Evolutionary conservation across 2,329 filamentous ascomycete species (phyloP).

Genomic region (Pestalotiopsis fici): DNA sequence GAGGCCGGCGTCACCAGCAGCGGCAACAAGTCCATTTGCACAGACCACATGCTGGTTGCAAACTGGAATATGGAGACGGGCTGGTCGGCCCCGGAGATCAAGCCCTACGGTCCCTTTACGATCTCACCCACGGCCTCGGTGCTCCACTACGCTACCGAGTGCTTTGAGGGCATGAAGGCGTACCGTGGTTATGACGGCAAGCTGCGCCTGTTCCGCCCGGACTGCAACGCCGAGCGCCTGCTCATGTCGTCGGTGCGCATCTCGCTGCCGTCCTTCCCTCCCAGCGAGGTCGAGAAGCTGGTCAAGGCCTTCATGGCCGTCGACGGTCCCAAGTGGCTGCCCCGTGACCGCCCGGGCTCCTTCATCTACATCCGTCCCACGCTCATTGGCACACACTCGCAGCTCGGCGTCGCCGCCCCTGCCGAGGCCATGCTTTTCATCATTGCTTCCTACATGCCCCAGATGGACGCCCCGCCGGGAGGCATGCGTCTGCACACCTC

Average conservation of each 20-base stretch:
- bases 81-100: conserved; percentile 66
- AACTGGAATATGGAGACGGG: conserved; percentile 61
- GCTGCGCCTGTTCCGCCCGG: conserved; percentile 67
- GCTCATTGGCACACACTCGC: conserved; percentile 79
- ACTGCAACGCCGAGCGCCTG: conserved; percentile 61
- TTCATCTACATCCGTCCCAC: conserved; percentile 88
- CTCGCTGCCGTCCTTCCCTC: conserved; percentile 65
- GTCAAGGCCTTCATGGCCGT: conserved; percentile 67
- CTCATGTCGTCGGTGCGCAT: conserved; percentile 53
- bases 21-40: conserved; percentile 57
- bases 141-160: conserved; percentile 76
- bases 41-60: conserved; percentile 83
- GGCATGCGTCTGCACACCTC: conserved; percentile 78
- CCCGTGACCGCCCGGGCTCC: conserved; percentile 63
- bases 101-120: conserved; percentile 65
- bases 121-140: conserved; percentile 70
- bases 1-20: conserved; percentile 25
- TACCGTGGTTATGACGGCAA: conserved; percentile 70
- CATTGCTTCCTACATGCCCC: conserved; percentile 66
- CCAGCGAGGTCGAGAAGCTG: conserved; percentile 63
- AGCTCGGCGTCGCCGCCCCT: conserved; percentile 80
- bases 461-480: conserved; percentile 50
- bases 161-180: conserved; percentile 74
- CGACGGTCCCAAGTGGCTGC: conserved; percentile 80
- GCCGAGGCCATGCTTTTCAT: conserved; percentile 87